Conservation (phyloP, 164 flowering plant genomes). For the Platanus orientalis region DNA sequence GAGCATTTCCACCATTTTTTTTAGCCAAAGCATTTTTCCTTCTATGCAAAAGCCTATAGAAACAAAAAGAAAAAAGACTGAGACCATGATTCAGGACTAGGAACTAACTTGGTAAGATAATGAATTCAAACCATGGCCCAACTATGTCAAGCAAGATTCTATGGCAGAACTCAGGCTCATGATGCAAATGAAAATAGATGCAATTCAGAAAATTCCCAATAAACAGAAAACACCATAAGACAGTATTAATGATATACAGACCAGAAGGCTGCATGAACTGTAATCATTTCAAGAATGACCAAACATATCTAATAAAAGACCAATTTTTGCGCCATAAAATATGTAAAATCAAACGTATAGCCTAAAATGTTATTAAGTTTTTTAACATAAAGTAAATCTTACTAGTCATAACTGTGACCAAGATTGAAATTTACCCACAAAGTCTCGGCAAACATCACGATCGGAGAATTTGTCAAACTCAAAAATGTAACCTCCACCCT, state of each 20-base stretch:
- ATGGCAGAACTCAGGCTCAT: too few species aligned
- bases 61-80: background rate
- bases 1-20: background rate
- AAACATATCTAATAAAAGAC: too few species aligned
- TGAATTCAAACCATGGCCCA: too few species aligned
- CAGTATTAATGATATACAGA: too few species aligned
- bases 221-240: too few species aligned
- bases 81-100: background rate
- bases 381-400: background rate
- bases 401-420: background rate
- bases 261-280: too few species aligned
- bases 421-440: conserved; percentile 57
- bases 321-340: too few species aligned
- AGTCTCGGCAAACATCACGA: conserved; percentile 75
- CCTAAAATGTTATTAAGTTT: background rate
- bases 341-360: too few species aligned
- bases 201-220: too few species aligned
- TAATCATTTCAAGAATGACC: too few species aligned
- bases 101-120: background rate
- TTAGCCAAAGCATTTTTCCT: background rate
- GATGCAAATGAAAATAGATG: too few species aligned
- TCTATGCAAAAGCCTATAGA: background rate
- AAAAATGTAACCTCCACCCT: conserved; percentile 74
- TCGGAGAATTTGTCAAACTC: conserved; percentile 77
- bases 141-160: too few species aligned